Conservation (phyloP, 768 basidiomycete genomes). For the Boletus rubroflammeus region DNA sequence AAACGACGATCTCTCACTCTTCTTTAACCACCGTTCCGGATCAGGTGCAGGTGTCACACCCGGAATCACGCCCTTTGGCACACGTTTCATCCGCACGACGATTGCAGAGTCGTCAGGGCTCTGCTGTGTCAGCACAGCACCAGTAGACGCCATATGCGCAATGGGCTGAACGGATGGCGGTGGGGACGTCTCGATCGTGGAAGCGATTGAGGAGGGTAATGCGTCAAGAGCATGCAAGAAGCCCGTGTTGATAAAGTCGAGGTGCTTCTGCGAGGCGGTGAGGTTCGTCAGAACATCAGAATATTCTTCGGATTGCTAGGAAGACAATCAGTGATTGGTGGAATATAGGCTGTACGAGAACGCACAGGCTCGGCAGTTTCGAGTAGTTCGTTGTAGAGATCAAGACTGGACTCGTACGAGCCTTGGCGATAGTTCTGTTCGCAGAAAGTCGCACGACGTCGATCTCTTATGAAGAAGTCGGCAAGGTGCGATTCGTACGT, state of each 20-base stretch:
- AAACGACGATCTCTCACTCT: conserved; percentile 68
- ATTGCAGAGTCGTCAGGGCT: conserved; percentile 35
- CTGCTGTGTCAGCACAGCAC: conserved; percentile 24
- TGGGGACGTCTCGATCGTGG: conserved; percentile 56
- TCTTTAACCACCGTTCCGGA: conserved; percentile 87
- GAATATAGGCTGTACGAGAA: conserved; percentile 17
- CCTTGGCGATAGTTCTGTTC: conserved; percentile 74
- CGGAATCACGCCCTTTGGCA: conserved; percentile 71
- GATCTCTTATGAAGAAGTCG: conserved; percentile 21
- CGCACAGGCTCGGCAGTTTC: conserved; percentile 75
- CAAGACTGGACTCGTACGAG: conserved; percentile 66
- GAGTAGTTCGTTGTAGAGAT: conserved; percentile 77
- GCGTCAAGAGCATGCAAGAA: conserved; percentile 63
- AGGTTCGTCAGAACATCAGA: conserved; percentile 86
- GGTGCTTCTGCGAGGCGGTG: conserved; percentile 73
- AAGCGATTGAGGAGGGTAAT: conserved; percentile 49
- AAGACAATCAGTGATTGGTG: conserved; percentile 5
- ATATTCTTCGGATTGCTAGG: conserved; percentile 80
- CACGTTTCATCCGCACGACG: conserved; percentile 54
- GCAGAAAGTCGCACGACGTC: conserved; percentile 9
- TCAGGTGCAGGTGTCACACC: conserved; percentile 82
- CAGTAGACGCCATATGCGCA: conserved; percentile 23
- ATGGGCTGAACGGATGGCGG: conserved; percentile 48
- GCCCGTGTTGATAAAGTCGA: conserved; percentile 76
- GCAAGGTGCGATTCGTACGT: conserved; percentile 26